Conservation (phyloP, 495 filamentous ascomycete genomes). For the Penicillium flavigenum region DNA sequence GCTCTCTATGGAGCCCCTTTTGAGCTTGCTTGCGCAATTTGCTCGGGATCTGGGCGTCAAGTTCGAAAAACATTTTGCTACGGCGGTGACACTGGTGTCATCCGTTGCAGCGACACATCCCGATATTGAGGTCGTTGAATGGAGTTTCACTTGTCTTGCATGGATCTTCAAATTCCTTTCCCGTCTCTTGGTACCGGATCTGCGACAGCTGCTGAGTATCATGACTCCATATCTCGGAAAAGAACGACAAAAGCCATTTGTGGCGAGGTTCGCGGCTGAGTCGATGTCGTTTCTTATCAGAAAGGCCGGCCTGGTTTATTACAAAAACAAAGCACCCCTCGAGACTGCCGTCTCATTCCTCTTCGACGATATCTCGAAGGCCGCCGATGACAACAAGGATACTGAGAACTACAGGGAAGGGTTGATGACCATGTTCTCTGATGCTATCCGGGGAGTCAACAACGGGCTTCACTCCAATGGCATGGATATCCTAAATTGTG, state of each 20-base stretch:
- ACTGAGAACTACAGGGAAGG: conserved; percentile 69
- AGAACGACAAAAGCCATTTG: conserved; percentile 74
- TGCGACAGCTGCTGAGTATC: conserved; percentile 77
- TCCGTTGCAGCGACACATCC: conserved; percentile 61
- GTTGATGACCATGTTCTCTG: conserved; percentile 84
- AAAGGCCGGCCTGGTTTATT: conserved; percentile 74
- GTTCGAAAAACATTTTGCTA: conserved; percentile 84
- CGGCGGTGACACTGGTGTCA: conserved; percentile 65
- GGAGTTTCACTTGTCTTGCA: conserved; percentile 92
- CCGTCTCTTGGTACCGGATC: conserved; percentile 76
- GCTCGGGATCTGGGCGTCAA: conserved; percentile 85
- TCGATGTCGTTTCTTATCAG: conserved; percentile 90
- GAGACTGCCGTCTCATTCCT: conserved; percentile 65
- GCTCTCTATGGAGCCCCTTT: conserved; percentile 76
- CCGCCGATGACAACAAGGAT: conserved; percentile 50
- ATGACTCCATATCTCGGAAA: conserved; percentile 86
- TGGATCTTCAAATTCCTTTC: conserved; percentile 98
- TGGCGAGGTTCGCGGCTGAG: conserved; percentile 89
- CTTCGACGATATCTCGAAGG: conserved; percentile 61
- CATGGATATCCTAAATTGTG: conserved; percentile 61
- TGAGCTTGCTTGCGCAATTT: conserved; percentile 82
- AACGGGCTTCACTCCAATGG: conserved; percentile 78
- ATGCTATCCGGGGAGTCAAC: conserved; percentile 82
- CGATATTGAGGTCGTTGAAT: conserved; percentile 82
- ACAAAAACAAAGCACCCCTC: conserved; percentile 67